Evolutionary conservation across 441 rosid genomes (phyloP), one percentile per base, ranked within the genome.

Genomic region (Syzygium malaccense): DNA sequence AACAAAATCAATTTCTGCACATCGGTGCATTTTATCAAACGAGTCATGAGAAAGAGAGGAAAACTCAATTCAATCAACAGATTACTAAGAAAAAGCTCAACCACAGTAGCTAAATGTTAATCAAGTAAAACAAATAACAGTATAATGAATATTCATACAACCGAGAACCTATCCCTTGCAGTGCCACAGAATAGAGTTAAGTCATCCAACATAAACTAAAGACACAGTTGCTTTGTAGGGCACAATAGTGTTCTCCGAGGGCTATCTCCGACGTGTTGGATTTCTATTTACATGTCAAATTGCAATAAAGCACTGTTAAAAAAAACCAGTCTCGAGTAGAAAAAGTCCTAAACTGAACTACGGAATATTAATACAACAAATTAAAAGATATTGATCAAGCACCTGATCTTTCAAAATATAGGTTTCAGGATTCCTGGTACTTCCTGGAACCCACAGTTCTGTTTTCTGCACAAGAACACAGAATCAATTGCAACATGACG

Each of bases 321-420:
- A 55, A 7, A 79, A 87, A 11, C 23, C 17, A 53, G 28, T 25
- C 45, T 32, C 68, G 4, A 20, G 54, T 28, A 30, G 56, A 53
- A 68, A 37, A 86, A 85, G 87, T 51, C 20, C 32, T 88, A 86
- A 15, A 79, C 26, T 26, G 11, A 84, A 28, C 51, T 85, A n/a
- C 14, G 1, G 55, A 88, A 41, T 37, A 25, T 60, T 18, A 89
- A 55, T 79, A 48, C 49, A 55, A 48, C 48, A 86, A 30, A 85
- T 60, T 30, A 86, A 85, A 87, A 55, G 25, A 4, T 28, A 58
- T 15, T 87, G 32, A 66, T 41, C 80, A 78, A 33, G 51, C 93
- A 97, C 98, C 97, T 96, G 98, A 92, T 97, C 99, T 92, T 96
- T 97, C 78, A 96, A 91, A 87, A 92, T 89, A 92, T 95, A 95